Conservation (phyloP, 768 basidiomycete genomes). For the Mycena rosella region DNA sequence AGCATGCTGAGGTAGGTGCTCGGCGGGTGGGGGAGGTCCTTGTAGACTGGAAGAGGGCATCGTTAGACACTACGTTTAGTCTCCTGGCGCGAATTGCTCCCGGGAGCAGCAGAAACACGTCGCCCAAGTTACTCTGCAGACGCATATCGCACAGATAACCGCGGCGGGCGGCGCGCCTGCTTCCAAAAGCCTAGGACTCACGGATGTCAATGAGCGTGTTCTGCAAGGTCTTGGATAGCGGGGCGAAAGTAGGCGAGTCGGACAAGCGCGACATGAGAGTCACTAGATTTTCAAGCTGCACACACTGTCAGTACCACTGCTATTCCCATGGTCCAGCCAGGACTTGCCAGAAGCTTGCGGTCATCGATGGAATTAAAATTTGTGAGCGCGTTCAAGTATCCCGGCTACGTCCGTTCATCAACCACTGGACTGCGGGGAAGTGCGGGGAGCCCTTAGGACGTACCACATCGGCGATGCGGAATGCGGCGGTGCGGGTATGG, state of each 20-base stretch:
- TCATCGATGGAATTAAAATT: slow-evolving; percentile 65
- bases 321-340: too few relatives aligned
- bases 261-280: slow-evolving; percentile 67
- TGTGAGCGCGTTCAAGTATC: slow-evolving; percentile 61
- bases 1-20: slow-evolving; percentile 58
- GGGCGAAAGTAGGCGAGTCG: slow-evolving; percentile 33
- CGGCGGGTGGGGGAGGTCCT: slow-evolving; percentile 85
- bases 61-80: slow-evolving; percentile 19
- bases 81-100: too few relatives aligned
- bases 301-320: slow-evolving; percentile 20
- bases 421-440: background rate
- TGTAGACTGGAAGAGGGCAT: slow-evolving; percentile 67
- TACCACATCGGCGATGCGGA: slow-evolving; percentile 26
- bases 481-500: slow-evolving; percentile 11
- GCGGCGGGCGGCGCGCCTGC: too few relatives aligned
- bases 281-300: slow-evolving; percentile 75
- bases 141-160: too few relatives aligned
- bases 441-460: background rate
- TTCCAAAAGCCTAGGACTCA: slow-evolving; percentile 50
- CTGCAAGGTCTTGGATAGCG: slow-evolving; percentile 57
- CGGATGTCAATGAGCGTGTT: slow-evolving; percentile 65
- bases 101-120: background rate
- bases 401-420: slow-evolving; percentile 52
- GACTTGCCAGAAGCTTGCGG: slow-evolving; percentile 68
- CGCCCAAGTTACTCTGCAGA: background rate